Evolutionary conservation across 2,329 filamentous ascomycete species (phyloP), one percentile per base, ranked within the genome.

Genomic region (Clarireedia sp.): DNA sequence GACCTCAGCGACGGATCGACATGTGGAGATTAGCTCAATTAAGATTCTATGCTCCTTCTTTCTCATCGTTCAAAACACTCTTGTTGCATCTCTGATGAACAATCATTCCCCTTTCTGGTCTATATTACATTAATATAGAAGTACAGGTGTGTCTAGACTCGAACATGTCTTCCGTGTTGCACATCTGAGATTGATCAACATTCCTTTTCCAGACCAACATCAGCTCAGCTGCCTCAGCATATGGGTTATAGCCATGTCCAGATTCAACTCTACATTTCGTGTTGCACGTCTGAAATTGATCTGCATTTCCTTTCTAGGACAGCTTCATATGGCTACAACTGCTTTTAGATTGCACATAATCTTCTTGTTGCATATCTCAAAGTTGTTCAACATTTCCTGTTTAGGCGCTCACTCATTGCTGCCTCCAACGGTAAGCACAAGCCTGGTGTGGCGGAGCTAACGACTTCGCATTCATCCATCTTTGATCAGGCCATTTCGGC

Each of bases 81-180:
- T 50, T 50, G 52, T 50, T 54, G 52, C 52, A 29, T 43, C 24
- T 44, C 52, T 43, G 9, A 36, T 12, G 33, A 54, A 49, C 46
- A 24, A 54, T 54, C 45, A 44, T 54, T 54, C 49, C 52, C 52
- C 33, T 21, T 54, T 50, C 24, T 29, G 48, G 46, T 38, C 10
- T 7, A n/a, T 29, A 5, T 23, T 17, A 48, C 10, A 48, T 48
- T 53, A 43, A 37, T 16, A 23, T 3, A 17, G 17, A 37, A n/a
- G 17, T 38, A 24, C 23, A 43, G 19, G 5, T 16, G 6, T 21
- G 41, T 45, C 21, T 45, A 21, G 41, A 41, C 16, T 41, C 19
- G 41, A 45, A 45, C 17, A 21, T 6, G 5, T 19, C 38, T 41
- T 19, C 38, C n/a, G 16, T 41, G 38, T 41, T 41, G 38, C 38